phyloP scores from a whole-genome alignment of 140 eudicot genomes.

The Cichorium intybus region DNA sequence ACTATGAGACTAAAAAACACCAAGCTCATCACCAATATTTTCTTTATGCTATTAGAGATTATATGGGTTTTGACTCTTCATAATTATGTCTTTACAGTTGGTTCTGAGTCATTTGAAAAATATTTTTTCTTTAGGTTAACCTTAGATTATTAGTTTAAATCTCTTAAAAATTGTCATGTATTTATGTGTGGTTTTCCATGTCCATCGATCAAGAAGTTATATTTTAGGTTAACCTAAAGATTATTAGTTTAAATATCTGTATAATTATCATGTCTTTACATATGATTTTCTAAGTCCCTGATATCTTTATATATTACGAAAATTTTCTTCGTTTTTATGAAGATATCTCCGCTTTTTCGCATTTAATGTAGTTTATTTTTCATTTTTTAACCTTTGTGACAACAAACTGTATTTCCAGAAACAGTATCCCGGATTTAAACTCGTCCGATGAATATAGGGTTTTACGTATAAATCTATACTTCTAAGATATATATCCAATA shows the following conservation, averaged over 20 bases:
- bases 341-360: not conserved
- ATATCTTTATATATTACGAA: no score
- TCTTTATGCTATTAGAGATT: not conserved
- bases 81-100: not conserved
- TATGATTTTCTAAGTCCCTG: not conserved
- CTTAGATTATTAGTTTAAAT: no score
- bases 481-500: not conserved
- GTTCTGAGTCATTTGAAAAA: no score
- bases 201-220: not conserved
- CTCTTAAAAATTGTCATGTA: not conserved
- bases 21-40: not conserved
- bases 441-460: not conserved
- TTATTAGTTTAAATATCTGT: not conserved
- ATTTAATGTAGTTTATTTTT: not conserved
- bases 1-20: not conserved
- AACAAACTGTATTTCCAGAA: not conserved
- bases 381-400: not conserved
- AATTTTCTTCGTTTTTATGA: not conserved
- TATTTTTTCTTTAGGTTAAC: no score
- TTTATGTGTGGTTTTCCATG: not conserved
- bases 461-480: not conserved
- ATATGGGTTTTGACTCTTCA: not conserved
- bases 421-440: not conserved
- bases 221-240: constrained; percentile 4
- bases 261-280: not conserved